Base-by-base conservation (phyloP, 2,329 filamentous ascomycete species). In the Nigrospora sphaerica region DNA sequence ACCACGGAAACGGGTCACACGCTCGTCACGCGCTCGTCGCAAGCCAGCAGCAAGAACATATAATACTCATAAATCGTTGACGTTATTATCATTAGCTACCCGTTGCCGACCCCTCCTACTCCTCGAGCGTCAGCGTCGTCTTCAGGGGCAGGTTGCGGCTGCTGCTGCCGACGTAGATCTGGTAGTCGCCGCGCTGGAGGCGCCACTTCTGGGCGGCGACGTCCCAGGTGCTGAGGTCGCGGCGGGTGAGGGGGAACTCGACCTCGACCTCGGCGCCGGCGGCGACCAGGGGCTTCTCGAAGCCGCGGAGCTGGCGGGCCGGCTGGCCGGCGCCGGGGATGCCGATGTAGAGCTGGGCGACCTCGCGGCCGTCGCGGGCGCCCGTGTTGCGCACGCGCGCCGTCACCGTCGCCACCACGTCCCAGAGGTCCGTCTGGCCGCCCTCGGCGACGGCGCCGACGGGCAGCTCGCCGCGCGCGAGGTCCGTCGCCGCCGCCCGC, bases 371-470 rank as follows among this genome's bases (percentile, higher is more conserved):
- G 18, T 61, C 56, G 1, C 77, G 58, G 1, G 55, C 48, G 16
- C 79, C 78, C 0, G 71, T 74, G 63, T 83, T 83, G 33, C 60
- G 63, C 6, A 83, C 56, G 1, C 66, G 62, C 2, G 72, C 68
- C 2, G 66, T 64, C 11, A 78, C 68, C 37, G 61, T 72, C 49
- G 67, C 70, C n/a, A 82, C 53, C 9, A 62, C 63, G 9, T 73
- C 68, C 69, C 73, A 82, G 19, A 83, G 70, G 17, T 74, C 73
- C 1, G 70, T 60, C 54, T 78, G 73, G 1, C 80, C 80, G n/a
- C 79, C 80, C 17, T 60, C 57, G 47, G 66, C 48, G 18, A 55
- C 34, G 41, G 42, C 18, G 28, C 50, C 55, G 16, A 47, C 46
- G 32, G 62, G 55, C 49, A 38, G 37, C 6, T 35, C 14, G n/a